These are phyloP conservation scores for Rhizophora mangle DNA, from an alignment of 345 rosid genomes.

Conservation along the genomic window DNA sequence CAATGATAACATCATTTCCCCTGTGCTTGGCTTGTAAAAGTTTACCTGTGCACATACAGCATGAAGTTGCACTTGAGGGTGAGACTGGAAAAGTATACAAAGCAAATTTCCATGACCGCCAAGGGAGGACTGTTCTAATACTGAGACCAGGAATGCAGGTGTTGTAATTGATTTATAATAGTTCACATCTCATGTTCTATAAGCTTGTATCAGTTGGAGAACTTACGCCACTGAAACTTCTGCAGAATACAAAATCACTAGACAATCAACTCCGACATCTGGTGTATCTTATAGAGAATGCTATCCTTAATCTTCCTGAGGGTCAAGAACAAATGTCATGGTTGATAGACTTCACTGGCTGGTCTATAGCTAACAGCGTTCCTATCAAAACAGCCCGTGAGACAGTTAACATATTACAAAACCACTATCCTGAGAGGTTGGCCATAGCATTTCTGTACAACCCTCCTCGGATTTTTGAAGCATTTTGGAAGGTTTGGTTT, in stretches of 20 bases:
- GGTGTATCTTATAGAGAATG: slow-evolving; percentile 89
- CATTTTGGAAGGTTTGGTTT: slow-evolving; percentile 89
- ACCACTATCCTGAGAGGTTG: slow-evolving; percentile 92
- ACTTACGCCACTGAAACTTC: slow-evolving; percentile 2
- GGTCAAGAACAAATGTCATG: slow-evolving; percentile 91
- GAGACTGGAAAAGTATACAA: slow-evolving; percentile 87
- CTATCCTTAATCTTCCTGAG: slow-evolving; percentile 81
- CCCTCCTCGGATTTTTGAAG: slow-evolving; percentile 90
- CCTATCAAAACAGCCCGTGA: slow-evolving; percentile 86
- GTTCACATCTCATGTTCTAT: neutral
- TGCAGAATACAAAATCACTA: slow-evolving; percentile 72
- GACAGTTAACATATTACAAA: slow-evolving; percentile 61
- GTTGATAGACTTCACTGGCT: slow-evolving; percentile 89
- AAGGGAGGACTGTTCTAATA: slow-evolving; percentile 81
- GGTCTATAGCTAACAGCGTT: slow-evolving; percentile 67
- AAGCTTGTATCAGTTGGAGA: slow-evolving; percentile 8
- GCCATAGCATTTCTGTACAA: slow-evolving; percentile 87
- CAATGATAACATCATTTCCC: neutral
- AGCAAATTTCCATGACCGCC: slow-evolving; percentile 82
- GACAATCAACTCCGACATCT: slow-evolving; percentile 74
- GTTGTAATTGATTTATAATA: neutral
- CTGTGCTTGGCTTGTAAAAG: slow-evolving; percentile 4
- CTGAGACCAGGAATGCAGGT: slow-evolving; percentile 92
- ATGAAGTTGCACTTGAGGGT: slow-evolving; percentile 75
- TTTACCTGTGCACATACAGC: slow-evolving; percentile 36